These are phyloP conservation scores for Vaccinium vitisidaea DNA, from an alignment of 148 eudicot genomes.

Conservation along the genomic window DNA sequence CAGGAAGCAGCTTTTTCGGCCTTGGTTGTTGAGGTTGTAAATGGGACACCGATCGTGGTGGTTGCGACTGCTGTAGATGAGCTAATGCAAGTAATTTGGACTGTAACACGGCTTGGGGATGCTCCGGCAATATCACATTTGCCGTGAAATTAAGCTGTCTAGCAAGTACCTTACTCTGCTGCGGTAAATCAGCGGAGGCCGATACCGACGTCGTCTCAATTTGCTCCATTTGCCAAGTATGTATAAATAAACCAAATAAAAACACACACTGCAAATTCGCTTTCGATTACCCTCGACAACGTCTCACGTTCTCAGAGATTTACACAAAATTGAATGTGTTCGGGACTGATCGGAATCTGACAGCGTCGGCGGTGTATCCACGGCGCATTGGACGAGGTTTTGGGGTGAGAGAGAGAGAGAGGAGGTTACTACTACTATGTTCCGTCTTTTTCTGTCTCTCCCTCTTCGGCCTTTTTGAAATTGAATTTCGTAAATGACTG, in stretches of 20 bases:
- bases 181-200: constrained; percentile 17
- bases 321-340: not conserved
- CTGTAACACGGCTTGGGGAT: constrained; percentile 31
- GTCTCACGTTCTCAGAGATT: not conserved
- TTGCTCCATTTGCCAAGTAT: constrained; percentile 33
- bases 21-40: not conserved
- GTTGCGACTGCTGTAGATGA: constrained; percentile 7
- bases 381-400: no score
- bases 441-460: no score
- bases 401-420: no score
- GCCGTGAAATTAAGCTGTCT: constrained; percentile 59
- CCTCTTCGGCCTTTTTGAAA: no score
- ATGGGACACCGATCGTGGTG: not conserved
- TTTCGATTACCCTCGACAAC: not conserved
- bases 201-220: constrained; percentile 21
- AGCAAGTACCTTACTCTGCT: constrained; percentile 30
- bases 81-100: constrained; percentile 24
- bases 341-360: no score
- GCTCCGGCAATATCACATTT: constrained; percentile 25
- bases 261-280: not conserved
- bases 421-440: no score
- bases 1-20: not conserved
- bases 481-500: no score
- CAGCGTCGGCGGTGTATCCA: no score
- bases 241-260: not conserved